Evolutionary conservation across 352 stramenopile species (phyloP).

Genomic region (Phytophthora fragariaefolia): DNA sequence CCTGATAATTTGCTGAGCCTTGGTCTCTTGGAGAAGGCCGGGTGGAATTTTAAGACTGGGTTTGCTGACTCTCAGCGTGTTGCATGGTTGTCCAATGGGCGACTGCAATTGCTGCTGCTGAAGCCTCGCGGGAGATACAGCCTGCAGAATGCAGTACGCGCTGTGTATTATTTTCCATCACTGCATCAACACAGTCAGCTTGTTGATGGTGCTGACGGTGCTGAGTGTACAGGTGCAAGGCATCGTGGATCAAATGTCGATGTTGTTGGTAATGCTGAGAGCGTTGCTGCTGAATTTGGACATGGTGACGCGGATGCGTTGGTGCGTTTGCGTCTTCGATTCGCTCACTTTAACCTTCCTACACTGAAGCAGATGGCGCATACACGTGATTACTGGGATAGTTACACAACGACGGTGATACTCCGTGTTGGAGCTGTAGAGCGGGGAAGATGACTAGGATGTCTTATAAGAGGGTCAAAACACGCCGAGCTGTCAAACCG

Average conservation of each 20-base stretch:
- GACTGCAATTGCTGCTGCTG: background rate
- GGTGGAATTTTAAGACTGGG: constrained; percentile 8
- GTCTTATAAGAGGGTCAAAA: constrained; percentile 14
- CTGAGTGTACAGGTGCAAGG: background rate
- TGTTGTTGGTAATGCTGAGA: background rate
- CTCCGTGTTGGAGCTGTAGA: constrained; percentile 13
- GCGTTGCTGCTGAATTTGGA: background rate
- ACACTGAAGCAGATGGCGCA: constrained; percentile 11
- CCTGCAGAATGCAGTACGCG: background rate
- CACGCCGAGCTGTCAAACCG: background rate
- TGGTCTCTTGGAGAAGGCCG: constrained; percentile 1
- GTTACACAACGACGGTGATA: background rate
- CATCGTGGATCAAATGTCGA: background rate
- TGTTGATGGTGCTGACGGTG: background rate
- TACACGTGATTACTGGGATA: background rate
- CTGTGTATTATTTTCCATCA: background rate
- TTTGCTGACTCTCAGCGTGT: background rate
- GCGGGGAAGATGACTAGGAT: constrained; percentile 15
- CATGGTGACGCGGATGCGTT: background rate
- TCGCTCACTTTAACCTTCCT: constrained; percentile 4
- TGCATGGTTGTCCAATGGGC: constrained; percentile 5
- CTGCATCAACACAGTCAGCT: background rate
- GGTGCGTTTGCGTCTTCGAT: constrained; percentile 11
- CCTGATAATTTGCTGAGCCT: constrained; percentile 22
- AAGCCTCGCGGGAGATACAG: constrained; percentile 13